Conservation (phyloP, 2,329 filamentous ascomycete species). For the Clonostachys rosea region DNA sequence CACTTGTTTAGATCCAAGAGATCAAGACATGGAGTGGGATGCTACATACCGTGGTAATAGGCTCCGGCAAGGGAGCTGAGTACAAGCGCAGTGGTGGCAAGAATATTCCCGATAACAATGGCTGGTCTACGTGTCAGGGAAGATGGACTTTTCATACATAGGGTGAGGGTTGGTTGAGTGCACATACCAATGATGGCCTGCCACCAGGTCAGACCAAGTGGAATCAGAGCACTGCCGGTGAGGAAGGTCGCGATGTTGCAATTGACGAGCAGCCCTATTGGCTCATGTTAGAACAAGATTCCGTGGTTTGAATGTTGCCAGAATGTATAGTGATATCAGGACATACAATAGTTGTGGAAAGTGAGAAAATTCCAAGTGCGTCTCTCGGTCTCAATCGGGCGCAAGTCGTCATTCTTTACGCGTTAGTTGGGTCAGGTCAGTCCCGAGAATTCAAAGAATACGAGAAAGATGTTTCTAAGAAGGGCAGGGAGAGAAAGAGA, state of each 20-base stretch:
- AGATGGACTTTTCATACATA: no score
- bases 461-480: neutral
- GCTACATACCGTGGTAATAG: slow-evolving; percentile 20
- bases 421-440: neutral
- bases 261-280: slow-evolving; percentile 25
- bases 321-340: slow-evolving; percentile 10
- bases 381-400: slow-evolving; percentile 34
- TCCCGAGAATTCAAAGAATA: neutral
- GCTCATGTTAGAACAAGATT: neutral
- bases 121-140: neutral
- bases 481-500: slow-evolving; percentile 1
- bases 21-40: no score
- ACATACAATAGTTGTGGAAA: slow-evolving; percentile 35
- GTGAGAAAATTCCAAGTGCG: slow-evolving; percentile 35
- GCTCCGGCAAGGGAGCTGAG: slow-evolving; percentile 3
- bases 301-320: neutral
- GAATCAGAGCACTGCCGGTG: slow-evolving; percentile 33
- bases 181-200: slow-evolving; percentile 27
- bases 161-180: no score
- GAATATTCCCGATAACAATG: slow-evolving; percentile 2
- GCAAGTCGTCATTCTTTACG: slow-evolving; percentile 40
- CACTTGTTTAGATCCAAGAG: no score
- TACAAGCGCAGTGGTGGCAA: neutral
- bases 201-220: slow-evolving; percentile 33
- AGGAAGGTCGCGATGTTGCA: slow-evolving; percentile 35